Evolutionary conservation across 106 monocot species (phyloP).

Genomic region (Dendrobium nobile): DNA sequence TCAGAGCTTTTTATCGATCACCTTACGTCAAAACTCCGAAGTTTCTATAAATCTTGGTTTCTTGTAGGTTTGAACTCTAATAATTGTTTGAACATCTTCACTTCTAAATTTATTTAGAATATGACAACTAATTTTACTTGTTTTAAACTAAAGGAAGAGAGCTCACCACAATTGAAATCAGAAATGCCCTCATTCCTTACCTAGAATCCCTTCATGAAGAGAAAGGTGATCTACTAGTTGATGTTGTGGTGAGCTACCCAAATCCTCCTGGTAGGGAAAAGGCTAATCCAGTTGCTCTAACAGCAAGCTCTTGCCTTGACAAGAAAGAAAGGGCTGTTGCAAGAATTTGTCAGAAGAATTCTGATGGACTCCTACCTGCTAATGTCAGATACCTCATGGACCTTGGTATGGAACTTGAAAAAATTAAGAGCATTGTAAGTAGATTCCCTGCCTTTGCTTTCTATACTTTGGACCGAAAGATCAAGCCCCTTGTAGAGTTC

Average conservation of each 20-base stretch:
- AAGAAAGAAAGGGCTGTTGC: conserved; percentile 72
- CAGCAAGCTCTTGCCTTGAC: conserved; percentile 10
- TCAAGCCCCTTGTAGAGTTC: conserved; percentile 74
- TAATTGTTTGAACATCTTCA: neutral
- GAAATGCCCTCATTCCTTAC: conserved; percentile 64
- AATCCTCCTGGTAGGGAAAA: conserved; percentile 47
- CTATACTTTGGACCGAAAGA: conserved; percentile 87
- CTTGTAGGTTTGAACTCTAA: conserved; percentile 75
- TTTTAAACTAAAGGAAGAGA: conserved; percentile 60
- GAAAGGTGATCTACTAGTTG: conserved; percentile 51
- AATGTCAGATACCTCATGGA: conserved; percentile 72
- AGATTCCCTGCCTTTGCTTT: conserved; percentile 85
- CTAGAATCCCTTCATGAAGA: conserved; percentile 69
- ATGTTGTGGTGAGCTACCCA: conserved; percentile 74
- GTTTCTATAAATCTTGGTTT: conserved; percentile 75
- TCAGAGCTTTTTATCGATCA: conserved; percentile 81
- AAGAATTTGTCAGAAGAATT: conserved; percentile 36
- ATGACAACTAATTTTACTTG: neutral
- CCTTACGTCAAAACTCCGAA: conserved; percentile 85
- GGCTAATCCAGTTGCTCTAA: neutral
- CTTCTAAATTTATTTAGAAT: neutral
- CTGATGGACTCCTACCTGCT: conserved; percentile 46
- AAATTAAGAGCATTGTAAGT: conserved; percentile 55
- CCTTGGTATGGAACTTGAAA: conserved; percentile 63
- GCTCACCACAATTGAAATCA: conserved; percentile 96